Conservation (phyloP, 192 early-diverging fungal genomes). For the Oehlia diaphana region DNA sequence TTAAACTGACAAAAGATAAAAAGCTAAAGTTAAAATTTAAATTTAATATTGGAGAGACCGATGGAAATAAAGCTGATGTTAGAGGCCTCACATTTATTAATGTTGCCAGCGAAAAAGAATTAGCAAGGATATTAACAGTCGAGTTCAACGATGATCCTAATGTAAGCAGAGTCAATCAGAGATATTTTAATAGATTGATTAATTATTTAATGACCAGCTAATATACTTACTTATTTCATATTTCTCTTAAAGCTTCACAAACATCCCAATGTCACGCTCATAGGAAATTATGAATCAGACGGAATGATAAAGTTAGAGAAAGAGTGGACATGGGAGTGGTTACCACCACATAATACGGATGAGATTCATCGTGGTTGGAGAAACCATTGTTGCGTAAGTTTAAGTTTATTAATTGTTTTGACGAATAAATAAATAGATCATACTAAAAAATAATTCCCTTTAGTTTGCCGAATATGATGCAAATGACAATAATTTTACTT, state of each 20-base stretch:
- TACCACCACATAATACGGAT: conserved; percentile 27
- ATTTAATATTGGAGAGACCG: conserved; percentile 15
- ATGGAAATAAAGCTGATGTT: conserved; percentile 5
- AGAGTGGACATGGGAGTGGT: conserved; percentile 31
- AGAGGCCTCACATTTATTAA: conserved; percentile 30
- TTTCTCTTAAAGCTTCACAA: conserved; percentile 17
- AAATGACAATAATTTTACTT: conserved; percentile 23
- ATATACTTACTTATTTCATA: too few species aligned
- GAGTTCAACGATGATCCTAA: conserved; percentile 32
- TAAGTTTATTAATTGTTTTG: background rate
- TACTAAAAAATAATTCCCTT: background rate
- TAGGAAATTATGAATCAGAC: conserved; percentile 19
- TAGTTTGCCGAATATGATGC: conserved; percentile 31
- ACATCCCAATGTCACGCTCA: conserved; percentile 21
- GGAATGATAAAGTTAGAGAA: background rate
- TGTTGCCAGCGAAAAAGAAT: conserved; percentile 29
- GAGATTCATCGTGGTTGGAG: conserved; percentile 28
- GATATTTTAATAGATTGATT: background rate
- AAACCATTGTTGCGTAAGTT: conserved; percentile 32
- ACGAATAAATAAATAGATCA: background rate
- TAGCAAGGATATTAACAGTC: conserved; percentile 27
- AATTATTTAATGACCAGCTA: background rate
- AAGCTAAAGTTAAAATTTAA: conserved; percentile 23
- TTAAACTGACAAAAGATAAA: conserved; percentile 27
- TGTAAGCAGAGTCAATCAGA: background rate